A percentile compares a stretch with the other conserved stretches of the same genome.
Evolutionary conservation across 169 alveolate species (phyloP).

Genomic region (Plasmodium chabaudi): DNA sequence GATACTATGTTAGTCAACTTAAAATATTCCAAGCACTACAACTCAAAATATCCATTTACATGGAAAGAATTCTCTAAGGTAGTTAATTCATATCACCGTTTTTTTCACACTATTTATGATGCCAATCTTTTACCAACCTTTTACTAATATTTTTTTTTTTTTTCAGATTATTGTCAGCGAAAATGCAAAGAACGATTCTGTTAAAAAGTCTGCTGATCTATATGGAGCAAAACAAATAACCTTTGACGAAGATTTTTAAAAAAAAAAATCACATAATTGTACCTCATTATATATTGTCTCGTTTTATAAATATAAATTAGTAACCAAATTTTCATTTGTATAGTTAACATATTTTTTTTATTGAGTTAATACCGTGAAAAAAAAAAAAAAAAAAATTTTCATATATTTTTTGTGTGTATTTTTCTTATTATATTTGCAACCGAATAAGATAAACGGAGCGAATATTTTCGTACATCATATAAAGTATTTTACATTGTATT

Average conservation of each 20-base stretch:
- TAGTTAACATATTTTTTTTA: too few relatives aligned
- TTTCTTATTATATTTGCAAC: too few relatives aligned
- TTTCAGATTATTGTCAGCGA: slow-evolving; percentile 42
- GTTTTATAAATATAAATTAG: too few relatives aligned
- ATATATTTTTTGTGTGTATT: too few relatives aligned
- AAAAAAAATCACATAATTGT: background rate
- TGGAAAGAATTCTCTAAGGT: slow-evolving; percentile 75
- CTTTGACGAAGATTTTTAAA: slow-evolving; percentile 75
- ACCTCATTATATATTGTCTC: too few relatives aligned
- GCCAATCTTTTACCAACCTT: background rate
- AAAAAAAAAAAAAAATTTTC: too few relatives aligned
- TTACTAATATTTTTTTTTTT: background rate
- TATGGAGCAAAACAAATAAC: slow-evolving; percentile 73
- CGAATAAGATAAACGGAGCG: too few relatives aligned
- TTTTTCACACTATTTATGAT: background rate
- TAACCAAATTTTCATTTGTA: too few relatives aligned
- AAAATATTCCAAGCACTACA: slow-evolving; percentile 78
- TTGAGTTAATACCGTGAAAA: too few relatives aligned
- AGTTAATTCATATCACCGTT: background rate
- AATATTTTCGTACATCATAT: too few relatives aligned
- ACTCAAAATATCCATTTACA: slow-evolving; percentile 79
- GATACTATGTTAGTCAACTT: slow-evolving; percentile 78
- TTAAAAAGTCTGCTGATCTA: slow-evolving; percentile 44
- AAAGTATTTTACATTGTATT: too few relatives aligned
- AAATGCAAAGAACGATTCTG: slow-evolving; percentile 22